Evolutionary conservation across 371 early-diverging fungal genomes (phyloP), one percentile per base, ranked within the genome.

Genomic region (Actinomortierella wolfii): DNA sequence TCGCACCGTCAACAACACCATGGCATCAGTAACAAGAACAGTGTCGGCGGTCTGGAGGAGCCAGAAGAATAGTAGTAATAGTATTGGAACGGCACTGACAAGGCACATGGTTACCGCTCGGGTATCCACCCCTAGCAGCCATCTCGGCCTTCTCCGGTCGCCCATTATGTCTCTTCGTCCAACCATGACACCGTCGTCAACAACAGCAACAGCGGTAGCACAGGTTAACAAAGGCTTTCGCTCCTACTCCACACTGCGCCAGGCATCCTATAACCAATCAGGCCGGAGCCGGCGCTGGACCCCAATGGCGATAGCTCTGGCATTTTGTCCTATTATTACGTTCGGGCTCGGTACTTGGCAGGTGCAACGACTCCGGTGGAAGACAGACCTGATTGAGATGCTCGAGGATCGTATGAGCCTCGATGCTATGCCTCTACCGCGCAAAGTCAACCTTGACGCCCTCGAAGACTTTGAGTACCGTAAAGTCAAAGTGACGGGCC

Each of bases 311-410:
- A 39, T 77, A 60, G 60, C 64, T 63, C 20, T 78, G 77, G 64
- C 85, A 76, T 62, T 87, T 0, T 80, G 95, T 39, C 97, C 97
- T 0, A 79, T 91, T 44, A 78, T 88, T 39, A 90, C 94, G 0
- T 91, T 95, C 76, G 87, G 87, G 2, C 84, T 97, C 9, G 96
- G 96, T 1, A 86, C 86, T 15, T 97, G 97, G 96, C 97, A 97
- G 76, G 85, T 92, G 1, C 89, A 94, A 62, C 83, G 97, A 18
- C 82, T 96, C 52, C 87, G 87, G 26, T 96, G 96, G 96, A 97
- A 97, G 76, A 82, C 88, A 3, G 80, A 84, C 41, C 81, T 94
- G 43, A 93, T 96, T 47, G 83, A 89, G 50, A 81, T 83, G 17
- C 75, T 89, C 24, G 89, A 92, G 67, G 84, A 87, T 23, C 78